Percentiles rank a stretch among this genome's conserved stretches.
These are phyloP conservation scores for Phascolomyces articulosus DNA, from an alignment of 371 early-diverging fungal species.

Conservation along the genomic window DNA sequence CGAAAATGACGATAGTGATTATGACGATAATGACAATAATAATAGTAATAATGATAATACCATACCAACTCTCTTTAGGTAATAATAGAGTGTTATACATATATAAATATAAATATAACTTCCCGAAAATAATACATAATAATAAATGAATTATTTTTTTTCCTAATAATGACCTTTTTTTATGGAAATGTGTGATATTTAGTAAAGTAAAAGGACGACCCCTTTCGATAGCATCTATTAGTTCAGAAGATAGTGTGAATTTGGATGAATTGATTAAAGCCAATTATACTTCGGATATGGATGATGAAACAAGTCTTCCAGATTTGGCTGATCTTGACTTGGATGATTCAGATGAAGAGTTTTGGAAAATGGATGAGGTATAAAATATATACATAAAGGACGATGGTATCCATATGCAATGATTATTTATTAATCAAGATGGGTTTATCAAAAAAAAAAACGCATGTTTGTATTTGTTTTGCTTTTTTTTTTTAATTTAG, in stretches of 20 bases:
- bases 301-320: conserved; percentile 45
- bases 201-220: conserved; percentile 26
- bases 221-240: conserved; percentile 38
- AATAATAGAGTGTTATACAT: too few species aligned
- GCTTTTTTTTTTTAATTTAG: not conserved
- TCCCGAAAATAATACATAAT: too few species aligned
- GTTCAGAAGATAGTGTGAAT: conserved; percentile 49
- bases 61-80: not conserved
- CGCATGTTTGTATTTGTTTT: not conserved
- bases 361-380: conserved; percentile 49
- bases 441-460: not conserved
- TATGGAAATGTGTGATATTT: not conserved
- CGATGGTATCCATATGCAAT: too few species aligned
- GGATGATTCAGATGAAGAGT: conserved; percentile 51
- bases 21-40: conserved; percentile 12
- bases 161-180: not conserved
- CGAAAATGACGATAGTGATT: not conserved
- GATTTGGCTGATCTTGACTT: conserved; percentile 41
- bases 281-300: conserved; percentile 42
- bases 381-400: too few species aligned
- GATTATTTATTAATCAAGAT: not conserved
- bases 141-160: too few species aligned
- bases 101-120: too few species aligned
- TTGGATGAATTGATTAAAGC: conserved; percentile 48
- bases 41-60: conserved; percentile 10